These are phyloP conservation scores for Kuraishia hungarica DNA, from an alignment of 805 yeast species.

Conservation along the genomic window DNA sequence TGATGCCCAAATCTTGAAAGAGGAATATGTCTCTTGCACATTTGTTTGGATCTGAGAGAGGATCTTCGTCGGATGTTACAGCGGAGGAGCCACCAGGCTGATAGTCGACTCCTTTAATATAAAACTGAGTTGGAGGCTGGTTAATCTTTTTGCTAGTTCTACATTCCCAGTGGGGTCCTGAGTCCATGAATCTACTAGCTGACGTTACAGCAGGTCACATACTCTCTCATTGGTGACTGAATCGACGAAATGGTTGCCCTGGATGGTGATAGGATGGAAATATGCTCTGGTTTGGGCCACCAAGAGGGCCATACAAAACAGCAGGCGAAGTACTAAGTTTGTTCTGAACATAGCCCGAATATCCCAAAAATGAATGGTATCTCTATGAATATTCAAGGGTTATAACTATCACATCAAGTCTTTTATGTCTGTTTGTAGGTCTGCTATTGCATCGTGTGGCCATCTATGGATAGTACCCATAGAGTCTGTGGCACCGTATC, in stretches of 20 bases:
- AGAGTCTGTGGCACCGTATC: too few relatives aligned
- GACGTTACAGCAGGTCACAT: slow-evolving; percentile 15
- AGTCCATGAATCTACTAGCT: background rate
- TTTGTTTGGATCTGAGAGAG: slow-evolving; percentile 58
- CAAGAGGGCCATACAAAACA: background rate
- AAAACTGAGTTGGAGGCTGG: slow-evolving; percentile 40
- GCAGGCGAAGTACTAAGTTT: background rate
- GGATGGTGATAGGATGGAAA: slow-evolving; percentile 54
- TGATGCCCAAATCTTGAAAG: slow-evolving; percentile 79
- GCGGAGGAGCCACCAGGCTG: slow-evolving; percentile 95
- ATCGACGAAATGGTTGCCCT: slow-evolving; percentile 69
- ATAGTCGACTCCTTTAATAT: slow-evolving; percentile 82
- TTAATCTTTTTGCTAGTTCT: background rate
- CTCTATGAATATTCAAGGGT: background rate
- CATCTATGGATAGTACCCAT: too few relatives aligned
- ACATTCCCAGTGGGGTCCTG: background rate
- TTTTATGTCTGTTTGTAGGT: too few relatives aligned
- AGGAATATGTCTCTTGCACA: slow-evolving; percentile 80
- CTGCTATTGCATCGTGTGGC: too few relatives aligned
- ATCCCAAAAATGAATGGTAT: too few relatives aligned
- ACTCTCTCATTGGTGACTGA: slow-evolving; percentile 67
- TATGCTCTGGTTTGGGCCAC: background rate
- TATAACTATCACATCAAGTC: too few relatives aligned
- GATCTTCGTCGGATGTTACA: slow-evolving; percentile 49
- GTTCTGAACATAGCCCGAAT: background rate